Percentiles rank a stretch among this genome's conserved stretches.
Evolutionary conservation across 2,329 filamentous ascomycete genomes (phyloP).

Genomic region (Domatiomyces globalis): DNA sequence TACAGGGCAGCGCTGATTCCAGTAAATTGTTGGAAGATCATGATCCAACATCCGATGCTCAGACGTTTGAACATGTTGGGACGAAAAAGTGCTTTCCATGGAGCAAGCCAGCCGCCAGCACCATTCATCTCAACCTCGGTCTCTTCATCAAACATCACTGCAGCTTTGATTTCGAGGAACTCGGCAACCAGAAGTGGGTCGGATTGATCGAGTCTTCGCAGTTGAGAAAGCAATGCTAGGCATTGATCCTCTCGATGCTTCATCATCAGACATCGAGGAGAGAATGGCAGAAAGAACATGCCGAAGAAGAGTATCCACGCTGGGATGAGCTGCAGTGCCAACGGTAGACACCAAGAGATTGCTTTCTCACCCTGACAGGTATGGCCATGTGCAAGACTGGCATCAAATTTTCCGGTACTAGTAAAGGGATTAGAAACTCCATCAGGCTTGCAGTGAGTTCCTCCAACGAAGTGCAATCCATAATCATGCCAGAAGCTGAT

Average conservation of each 20-base stretch:
- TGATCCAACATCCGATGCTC: neutral
- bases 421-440: too few species aligned
- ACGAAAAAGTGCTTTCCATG: neutral
- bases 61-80: conserved; percentile 1
- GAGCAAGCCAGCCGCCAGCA: neutral
- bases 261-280: conserved; percentile 60
- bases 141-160: conserved; percentile 63
- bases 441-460: neutral
- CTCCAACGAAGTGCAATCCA: conserved; percentile 5
- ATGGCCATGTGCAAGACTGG: too few species aligned
- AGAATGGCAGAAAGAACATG: conserved; percentile 66
- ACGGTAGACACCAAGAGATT: conserved; percentile 59
- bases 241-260: conserved; percentile 52
- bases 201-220: conserved; percentile 48
- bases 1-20: neutral
- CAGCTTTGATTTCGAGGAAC: conserved; percentile 70
- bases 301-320: conserved; percentile 52
- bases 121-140: conserved; percentile 46
- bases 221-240: conserved; percentile 44
- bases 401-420: too few species aligned
- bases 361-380: conserved; percentile 25
- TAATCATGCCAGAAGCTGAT: conserved; percentile 33
- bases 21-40: conserved; percentile 5
- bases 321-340: conserved; percentile 56
- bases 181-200: conserved; percentile 60